These are phyloP conservation scores for Colletotrichum scovillei DNA, from an alignment of 2,329 filamentous ascomycete species.

Conservation along the genomic window DNA sequence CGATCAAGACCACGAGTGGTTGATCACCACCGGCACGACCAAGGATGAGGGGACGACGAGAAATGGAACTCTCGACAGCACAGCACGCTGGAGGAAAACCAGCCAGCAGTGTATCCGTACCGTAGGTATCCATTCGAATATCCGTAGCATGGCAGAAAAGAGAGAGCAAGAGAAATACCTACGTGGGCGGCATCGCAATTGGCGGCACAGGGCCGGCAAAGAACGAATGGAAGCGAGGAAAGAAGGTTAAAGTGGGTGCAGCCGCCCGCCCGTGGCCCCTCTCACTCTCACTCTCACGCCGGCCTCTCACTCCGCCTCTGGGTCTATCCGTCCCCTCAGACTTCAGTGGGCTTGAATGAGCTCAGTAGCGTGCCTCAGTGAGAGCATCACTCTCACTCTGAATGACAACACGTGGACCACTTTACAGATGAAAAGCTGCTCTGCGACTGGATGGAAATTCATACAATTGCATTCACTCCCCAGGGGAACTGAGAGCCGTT, in stretches of 20 bases:
- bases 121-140: too few species aligned
- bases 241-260: conserved; percentile 33
- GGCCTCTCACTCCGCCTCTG: too few species aligned
- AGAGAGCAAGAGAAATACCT: background rate
- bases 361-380: background rate
- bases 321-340: background rate
- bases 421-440: background rate
- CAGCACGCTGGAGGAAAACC: background rate
- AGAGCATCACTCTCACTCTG: background rate
- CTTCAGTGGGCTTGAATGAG: background rate
- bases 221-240: conserved; percentile 31
- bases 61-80: conserved; percentile 6
- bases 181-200: background rate
- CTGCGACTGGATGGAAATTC: background rate
- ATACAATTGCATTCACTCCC: background rate
- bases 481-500: background rate
- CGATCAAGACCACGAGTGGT: background rate
- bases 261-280: background rate
- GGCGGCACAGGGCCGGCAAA: background rate
- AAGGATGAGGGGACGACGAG: background rate
- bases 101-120: background rate
- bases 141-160: background rate
- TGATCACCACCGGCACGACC: background rate
- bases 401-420: background rate
- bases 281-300: background rate